These are phyloP conservation scores for Zygotorulaspora sp. DNA, from an alignment of 805 yeast genomes.

Conservation along the genomic window DNA sequence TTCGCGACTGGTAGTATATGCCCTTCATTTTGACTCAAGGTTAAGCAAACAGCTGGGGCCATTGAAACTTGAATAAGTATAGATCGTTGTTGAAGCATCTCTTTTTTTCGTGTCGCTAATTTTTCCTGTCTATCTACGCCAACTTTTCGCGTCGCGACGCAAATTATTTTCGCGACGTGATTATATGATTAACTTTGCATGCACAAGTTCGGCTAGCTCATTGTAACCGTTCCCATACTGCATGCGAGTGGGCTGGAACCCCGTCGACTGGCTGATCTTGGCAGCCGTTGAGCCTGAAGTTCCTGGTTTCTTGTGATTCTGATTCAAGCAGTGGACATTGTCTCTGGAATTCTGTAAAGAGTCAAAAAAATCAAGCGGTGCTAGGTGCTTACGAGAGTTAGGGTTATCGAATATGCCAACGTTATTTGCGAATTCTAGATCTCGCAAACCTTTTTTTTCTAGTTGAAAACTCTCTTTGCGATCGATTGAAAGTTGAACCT, in stretches of 20 bases:
- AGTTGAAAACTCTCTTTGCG: slow-evolving; percentile 13
- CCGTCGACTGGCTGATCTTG: background rate
- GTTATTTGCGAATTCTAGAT: slow-evolving; percentile 25
- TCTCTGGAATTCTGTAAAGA: slow-evolving; percentile 15
- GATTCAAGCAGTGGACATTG: slow-evolving; percentile 7
- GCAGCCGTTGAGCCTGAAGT: slow-evolving; percentile 2
- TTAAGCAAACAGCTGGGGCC: too few species aligned
- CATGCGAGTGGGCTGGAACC: slow-evolving; percentile 7
- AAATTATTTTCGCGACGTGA: slow-evolving; percentile 4
- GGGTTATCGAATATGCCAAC: slow-evolving; percentile 24
- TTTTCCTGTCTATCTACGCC: too few species aligned
- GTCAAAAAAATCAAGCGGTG: slow-evolving; percentile 18
- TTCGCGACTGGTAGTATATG: too few species aligned
- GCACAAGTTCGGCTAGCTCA: slow-evolving; percentile 5
- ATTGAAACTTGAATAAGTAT: too few species aligned
- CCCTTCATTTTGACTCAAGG: too few species aligned
- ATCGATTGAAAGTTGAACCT: slow-evolving; percentile 16
- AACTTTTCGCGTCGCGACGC: slow-evolving; percentile 6
- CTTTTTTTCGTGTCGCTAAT: too few species aligned
- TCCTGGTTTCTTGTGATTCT: slow-evolving; percentile 4
- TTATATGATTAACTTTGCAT: background rate
- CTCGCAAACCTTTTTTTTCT: slow-evolving; percentile 1
- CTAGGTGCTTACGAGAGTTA: slow-evolving; percentile 7
- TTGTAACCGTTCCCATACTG: slow-evolving; percentile 9
- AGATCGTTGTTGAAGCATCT: too few species aligned